These are phyloP conservation scores for Helicostylum pulchrum DNA, from an alignment of 192 early-diverging fungal species.

Conservation along the genomic window DNA sequence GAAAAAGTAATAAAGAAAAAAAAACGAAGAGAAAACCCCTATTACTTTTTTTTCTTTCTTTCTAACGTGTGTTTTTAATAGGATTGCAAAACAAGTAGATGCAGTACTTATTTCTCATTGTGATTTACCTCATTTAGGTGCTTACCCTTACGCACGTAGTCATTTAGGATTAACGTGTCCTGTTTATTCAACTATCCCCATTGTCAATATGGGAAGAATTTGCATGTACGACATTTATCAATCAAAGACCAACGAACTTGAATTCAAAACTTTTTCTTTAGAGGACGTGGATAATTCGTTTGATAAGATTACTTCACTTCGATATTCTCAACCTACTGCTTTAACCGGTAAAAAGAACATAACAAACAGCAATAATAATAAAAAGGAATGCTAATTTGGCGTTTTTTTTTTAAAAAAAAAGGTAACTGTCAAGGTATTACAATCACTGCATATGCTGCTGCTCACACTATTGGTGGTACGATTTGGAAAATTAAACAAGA, in stretches of 20 bases:
- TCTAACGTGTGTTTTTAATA: slow-evolving; percentile 26
- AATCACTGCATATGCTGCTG: slow-evolving; percentile 88
- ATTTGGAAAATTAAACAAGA: slow-evolving; percentile 97
- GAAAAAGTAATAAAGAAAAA: slow-evolving; percentile 49
- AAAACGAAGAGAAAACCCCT: background rate
- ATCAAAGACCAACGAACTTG: slow-evolving; percentile 61
- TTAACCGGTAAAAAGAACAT: slow-evolving; percentile 49
- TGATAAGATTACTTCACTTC: slow-evolving; percentile 71
- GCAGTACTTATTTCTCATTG: slow-evolving; percentile 87
- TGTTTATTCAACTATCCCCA: slow-evolving; percentile 87
- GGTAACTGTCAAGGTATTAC: slow-evolving; percentile 82
- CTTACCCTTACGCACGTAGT: slow-evolving; percentile 73
- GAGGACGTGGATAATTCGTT: slow-evolving; percentile 86
- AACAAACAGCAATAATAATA: background rate
- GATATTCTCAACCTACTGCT: slow-evolving; percentile 83
- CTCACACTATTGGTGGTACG: slow-evolving; percentile 93
- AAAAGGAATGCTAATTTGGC: background rate
- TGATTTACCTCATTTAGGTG: slow-evolving; percentile 85
- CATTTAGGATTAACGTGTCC: slow-evolving; percentile 82
- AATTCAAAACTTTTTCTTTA: slow-evolving; percentile 73
- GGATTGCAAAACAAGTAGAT: slow-evolving; percentile 86
- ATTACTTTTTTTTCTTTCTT: background rate
- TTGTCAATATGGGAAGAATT: slow-evolving; percentile 86
- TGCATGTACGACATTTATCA: slow-evolving; percentile 79
- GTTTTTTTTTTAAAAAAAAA: slow-evolving; percentile 12